Evolutionary conservation across 2,329 filamentous ascomycete species (phyloP).

Genomic region (Sporothrix phasma): DNA sequence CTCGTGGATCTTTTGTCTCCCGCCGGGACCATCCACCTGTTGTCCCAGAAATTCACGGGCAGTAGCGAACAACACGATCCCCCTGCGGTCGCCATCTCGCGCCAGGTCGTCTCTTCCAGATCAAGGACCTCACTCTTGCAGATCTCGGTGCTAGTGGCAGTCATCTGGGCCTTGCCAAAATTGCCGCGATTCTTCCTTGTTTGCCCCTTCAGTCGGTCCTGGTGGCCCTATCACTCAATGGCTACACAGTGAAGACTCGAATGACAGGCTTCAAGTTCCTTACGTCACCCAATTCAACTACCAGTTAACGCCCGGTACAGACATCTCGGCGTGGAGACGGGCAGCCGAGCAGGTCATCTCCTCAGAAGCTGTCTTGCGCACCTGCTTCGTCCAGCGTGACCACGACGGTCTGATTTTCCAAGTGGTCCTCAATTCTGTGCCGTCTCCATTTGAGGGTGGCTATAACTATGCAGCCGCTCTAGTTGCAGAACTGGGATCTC

Average conservation of each 20-base stretch:
- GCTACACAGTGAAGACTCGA: constrained; percentile 3
- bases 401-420: constrained; percentile 20
- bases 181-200: constrained; percentile 16
- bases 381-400: constrained; percentile 20
- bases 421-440: constrained; percentile 15
- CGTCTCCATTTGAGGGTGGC: background rate
- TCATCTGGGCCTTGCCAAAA: background rate
- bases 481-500: background rate
- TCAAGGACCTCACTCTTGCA: background rate
- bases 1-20: constrained; percentile 13
- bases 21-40: background rate
- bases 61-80: background rate
- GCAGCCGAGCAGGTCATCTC: constrained; percentile 15
- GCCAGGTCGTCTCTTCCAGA: background rate
- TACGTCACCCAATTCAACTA: constrained; percentile 21
- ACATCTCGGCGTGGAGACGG: constrained; percentile 15
- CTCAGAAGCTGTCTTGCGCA: constrained; percentile 19
- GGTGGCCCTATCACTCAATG: constrained; percentile 16
- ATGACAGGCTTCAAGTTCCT: constrained; percentile 8
- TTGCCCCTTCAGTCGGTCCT: constrained; percentile 18
- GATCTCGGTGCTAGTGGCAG: constrained; percentile 15
- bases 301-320: constrained; percentile 13
- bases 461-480: background rate
- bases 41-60: background rate
- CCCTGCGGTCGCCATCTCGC: background rate